Evolutionary conservation across 305 asterid genomes (phyloP).

Genomic region (Rubia peregrina): DNA sequence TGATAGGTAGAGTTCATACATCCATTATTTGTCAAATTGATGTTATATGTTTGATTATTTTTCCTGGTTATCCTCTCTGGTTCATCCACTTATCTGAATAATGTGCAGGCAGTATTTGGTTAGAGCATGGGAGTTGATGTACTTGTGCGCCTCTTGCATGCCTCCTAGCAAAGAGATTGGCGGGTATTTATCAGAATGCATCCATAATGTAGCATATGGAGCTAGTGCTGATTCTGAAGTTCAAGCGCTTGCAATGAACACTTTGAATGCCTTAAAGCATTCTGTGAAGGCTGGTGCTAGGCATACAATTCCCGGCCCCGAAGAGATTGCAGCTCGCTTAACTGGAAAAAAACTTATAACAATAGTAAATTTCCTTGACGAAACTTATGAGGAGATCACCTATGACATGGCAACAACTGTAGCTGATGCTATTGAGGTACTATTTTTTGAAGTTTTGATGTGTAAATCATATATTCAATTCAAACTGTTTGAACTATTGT

Average conservation of each 20-base stretch:
- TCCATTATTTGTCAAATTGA: slow-evolving; percentile 1
- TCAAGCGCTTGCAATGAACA: slow-evolving; percentile 70
- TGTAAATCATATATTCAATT: background rate
- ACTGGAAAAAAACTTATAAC: slow-evolving; percentile 91
- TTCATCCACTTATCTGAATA: slow-evolving; percentile 12
- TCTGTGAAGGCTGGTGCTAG: slow-evolving; percentile 95
- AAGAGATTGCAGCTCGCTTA: slow-evolving; percentile 89
- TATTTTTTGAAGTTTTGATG: slow-evolving; percentile 6
- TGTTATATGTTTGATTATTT: slow-evolving; percentile 13
- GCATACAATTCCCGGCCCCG: slow-evolving; percentile 77
- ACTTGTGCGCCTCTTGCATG: slow-evolving; percentile 89
- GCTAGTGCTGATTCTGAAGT: slow-evolving; percentile 64
- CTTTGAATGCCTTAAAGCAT: slow-evolving; percentile 78
- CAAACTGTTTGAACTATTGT: background rate
- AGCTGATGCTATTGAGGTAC: slow-evolving; percentile 95
- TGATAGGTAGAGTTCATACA: slow-evolving; percentile 44
- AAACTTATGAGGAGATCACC: slow-evolving; percentile 94
- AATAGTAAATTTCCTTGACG: slow-evolving; percentile 91
- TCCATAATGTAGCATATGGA: slow-evolving; percentile 68
- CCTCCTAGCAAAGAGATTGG: slow-evolving; percentile 98
- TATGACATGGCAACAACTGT: slow-evolving; percentile 94
- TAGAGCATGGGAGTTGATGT: slow-evolving; percentile 96
- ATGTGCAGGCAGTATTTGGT: slow-evolving; percentile 54
- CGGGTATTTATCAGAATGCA: slow-evolving; percentile 74
- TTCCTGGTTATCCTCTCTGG: too few species aligned